A percentile compares a stretch with the other conserved stretches of the same genome.
phyloP scores from a whole-genome alignment of 495 filamentous ascomycete genomes.

The Friedmanniomyces endolithicus region DNA sequence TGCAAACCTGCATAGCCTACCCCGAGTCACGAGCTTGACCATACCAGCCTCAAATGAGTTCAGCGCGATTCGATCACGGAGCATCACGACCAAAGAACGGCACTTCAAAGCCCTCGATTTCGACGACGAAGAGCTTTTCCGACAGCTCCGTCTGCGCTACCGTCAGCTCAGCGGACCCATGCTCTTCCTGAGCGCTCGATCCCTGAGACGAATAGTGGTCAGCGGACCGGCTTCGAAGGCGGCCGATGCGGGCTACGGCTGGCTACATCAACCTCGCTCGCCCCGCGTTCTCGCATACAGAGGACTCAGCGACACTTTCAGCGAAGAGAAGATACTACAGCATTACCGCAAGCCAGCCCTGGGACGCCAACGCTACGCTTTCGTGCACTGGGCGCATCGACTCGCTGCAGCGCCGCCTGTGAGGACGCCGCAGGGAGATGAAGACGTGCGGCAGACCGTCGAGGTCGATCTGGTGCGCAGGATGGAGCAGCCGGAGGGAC shows the following conservation, averaged over 20 bases:
- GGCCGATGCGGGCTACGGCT: conserved; percentile 8
- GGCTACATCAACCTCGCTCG: conserved; percentile 2
- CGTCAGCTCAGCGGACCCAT: conserved; percentile 14
- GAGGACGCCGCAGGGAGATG: background rate
- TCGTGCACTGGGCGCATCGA: conserved; percentile 24
- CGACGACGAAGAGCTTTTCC: conserved; percentile 23
- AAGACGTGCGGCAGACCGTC: background rate
- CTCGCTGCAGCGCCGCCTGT: conserved; percentile 12
- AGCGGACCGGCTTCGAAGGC: conserved; percentile 6
- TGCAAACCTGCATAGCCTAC: conserved; percentile 2
- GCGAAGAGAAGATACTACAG: conserved; percentile 17
- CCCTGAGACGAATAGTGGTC: conserved; percentile 15
- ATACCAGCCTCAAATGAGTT: conserved; percentile 19
- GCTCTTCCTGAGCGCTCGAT: conserved; percentile 17
- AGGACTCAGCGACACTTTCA: conserved; percentile 20
- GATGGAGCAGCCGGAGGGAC: conserved; percentile 15
- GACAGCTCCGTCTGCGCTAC: conserved; percentile 14
- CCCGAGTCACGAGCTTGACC: conserved; percentile 9
- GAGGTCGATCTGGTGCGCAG: background rate
- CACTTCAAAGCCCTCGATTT: conserved; percentile 16
- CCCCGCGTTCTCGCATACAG: conserved; percentile 14
- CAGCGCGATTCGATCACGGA: conserved; percentile 7
- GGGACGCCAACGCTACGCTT: conserved; percentile 18
- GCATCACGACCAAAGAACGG: background rate
- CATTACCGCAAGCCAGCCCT: conserved; percentile 14